Evolutionary conservation across 768 basidiomycete species (phyloP).

Genomic region (Hypholoma sublateritium): DNA sequence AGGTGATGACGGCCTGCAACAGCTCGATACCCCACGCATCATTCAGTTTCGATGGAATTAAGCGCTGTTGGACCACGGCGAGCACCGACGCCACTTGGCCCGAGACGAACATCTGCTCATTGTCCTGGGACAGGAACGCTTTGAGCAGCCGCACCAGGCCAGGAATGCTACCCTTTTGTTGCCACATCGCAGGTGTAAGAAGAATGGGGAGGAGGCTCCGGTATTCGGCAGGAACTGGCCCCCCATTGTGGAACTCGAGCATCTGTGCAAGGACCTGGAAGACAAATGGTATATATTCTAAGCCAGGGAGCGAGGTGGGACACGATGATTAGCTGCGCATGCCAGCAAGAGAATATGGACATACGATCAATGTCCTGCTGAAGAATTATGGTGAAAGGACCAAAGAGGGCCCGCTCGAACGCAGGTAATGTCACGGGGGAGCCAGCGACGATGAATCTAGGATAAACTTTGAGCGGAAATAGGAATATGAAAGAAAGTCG

Average conservation of each 20-base stretch:
- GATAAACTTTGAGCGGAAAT: not conserved
- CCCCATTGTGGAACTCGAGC: constrained; percentile 70
- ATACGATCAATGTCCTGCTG: constrained; percentile 92
- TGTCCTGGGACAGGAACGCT: constrained; percentile 78
- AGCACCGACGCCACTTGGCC: constrained; percentile 79
- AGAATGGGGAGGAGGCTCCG: constrained; percentile 77
- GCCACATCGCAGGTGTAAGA: constrained; percentile 85
- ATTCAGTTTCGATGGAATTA: constrained; percentile 85
- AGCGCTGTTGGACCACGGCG: constrained; percentile 86
- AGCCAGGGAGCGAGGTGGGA: not conserved
- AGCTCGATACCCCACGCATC: constrained; percentile 93
- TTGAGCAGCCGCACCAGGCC: constrained; percentile 87
- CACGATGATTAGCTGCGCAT: not conserved
- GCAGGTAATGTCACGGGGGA: constrained; percentile 62
- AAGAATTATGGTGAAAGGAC: constrained; percentile 83
- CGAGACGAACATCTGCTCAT: constrained; percentile 58
- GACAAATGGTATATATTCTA: constrained; percentile 96
- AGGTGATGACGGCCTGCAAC: constrained; percentile 70
- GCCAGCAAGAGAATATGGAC: constrained; percentile 18
- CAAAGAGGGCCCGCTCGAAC: constrained; percentile 84
- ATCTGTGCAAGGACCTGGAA: constrained; percentile 98
- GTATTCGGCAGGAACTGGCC: constrained; percentile 73
- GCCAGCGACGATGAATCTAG: constrained; percentile 78
- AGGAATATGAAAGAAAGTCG: constrained; percentile 7
- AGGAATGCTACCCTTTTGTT: constrained; percentile 92